These are phyloP conservation scores for Boletellus ananiceps DNA, from an alignment of 768 basidiomycete species.

Conservation along the genomic window DNA sequence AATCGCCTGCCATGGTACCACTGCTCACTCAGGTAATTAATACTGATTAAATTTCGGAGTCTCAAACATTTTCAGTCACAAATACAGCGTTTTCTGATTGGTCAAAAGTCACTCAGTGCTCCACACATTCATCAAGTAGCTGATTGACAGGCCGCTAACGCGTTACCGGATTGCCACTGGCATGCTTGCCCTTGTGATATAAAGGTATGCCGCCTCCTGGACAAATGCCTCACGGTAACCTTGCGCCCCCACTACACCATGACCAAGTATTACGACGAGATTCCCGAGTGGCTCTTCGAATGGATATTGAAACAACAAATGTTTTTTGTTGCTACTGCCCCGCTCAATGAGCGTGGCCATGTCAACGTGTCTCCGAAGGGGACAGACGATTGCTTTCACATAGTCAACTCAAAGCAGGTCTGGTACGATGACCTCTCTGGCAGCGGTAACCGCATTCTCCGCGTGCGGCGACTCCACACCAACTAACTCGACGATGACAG, in stretches of 20 bases:
- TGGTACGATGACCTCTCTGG: conserved; percentile 78
- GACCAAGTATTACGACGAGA: conserved; percentile 54
- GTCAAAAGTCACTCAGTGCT: no score
- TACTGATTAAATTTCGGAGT: no score
- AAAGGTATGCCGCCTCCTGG: no score
- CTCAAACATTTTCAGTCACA: no score
- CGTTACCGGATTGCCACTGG: no score
- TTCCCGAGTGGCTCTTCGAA: conserved; percentile 46
- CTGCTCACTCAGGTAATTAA: no score
- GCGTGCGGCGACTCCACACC: not conserved
- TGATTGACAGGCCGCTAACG: no score
- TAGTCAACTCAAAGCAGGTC: conserved; percentile 47
- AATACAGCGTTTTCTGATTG: no score
- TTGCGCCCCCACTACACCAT: conserved; percentile 29
- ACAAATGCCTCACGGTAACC: no score
- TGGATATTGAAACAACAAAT: conserved; percentile 63
- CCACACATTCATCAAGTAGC: no score
- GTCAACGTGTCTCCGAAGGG: conserved; percentile 71
- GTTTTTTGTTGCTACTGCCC: conserved; percentile 70
- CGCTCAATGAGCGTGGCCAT: conserved; percentile 48
- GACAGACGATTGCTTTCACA: conserved; percentile 54
- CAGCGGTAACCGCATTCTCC: conserved; percentile 43
- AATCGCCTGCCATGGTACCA: no score
- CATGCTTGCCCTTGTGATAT: no score
- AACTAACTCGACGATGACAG: conserved; percentile 22